Evolutionary conservation across 163 green algal species (phyloP).

Genomic region (Prototheca wickerhamii): DNA sequence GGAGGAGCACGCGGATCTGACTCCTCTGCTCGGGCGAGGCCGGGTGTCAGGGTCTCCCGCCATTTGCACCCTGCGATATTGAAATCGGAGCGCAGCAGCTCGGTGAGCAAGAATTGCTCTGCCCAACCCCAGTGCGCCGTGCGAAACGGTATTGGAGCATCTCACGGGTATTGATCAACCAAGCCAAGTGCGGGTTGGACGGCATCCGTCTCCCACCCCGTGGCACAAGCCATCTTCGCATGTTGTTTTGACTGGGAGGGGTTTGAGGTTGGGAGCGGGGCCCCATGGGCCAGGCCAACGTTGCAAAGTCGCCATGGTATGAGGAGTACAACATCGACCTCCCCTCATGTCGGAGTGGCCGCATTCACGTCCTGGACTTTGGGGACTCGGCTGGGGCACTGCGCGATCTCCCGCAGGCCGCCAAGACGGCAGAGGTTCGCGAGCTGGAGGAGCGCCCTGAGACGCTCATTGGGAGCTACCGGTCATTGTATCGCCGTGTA

Average conservation of each 20-base stretch:
- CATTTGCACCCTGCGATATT: neutral
- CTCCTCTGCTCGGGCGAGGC: too few relatives aligned
- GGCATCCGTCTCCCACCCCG: too few relatives aligned
- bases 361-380: constrained; percentile 1
- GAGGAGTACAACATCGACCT: neutral
- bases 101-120: neutral
- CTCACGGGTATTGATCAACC: too few relatives aligned
- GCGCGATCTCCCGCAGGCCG: neutral
- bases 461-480: neutral
- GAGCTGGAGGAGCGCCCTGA: constrained; percentile 12
- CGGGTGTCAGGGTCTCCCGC: too few relatives aligned
- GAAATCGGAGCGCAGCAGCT: neutral
- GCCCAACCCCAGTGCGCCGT: neutral
- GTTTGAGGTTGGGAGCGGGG: neutral
- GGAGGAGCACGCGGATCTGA: too few relatives aligned
- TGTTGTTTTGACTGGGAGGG: constrained; percentile 2
- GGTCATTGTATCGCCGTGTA: constrained; percentile 4
- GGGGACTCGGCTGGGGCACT: neutral
- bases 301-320: neutral
- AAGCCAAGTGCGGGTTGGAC: too few relatives aligned
- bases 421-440: constrained; percentile 4
- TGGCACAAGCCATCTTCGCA: constrained; percentile 1
- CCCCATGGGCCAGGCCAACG: neutral
- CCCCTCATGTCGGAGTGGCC: neutral
- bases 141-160: neutral